These are phyloP conservation scores for Medicago arabica DNA, from an alignment of 306 rosid species.

Conservation along the genomic window DNA sequence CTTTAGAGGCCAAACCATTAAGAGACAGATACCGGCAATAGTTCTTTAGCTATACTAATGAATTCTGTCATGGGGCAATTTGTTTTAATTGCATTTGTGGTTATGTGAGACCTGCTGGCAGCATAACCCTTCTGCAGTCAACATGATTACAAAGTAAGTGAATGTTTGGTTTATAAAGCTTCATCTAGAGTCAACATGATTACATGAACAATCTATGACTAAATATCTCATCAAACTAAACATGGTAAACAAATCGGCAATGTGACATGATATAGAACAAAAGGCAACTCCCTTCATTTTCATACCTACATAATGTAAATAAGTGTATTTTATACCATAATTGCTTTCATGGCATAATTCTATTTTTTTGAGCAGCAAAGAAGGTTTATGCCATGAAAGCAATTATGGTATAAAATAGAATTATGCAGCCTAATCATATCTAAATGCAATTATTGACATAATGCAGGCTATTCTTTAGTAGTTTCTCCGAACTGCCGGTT, in stretches of 20 bases:
- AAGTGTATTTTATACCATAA: conserved; percentile 27
- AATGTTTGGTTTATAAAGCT: conserved; percentile 27
- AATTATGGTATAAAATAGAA: neutral
- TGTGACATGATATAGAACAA: neutral
- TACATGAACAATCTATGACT: conserved; percentile 26
- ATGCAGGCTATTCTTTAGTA: no score
- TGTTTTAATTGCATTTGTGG: conserved; percentile 81
- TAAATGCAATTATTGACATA: neutral
- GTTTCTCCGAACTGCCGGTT: no score
- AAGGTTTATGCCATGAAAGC: no score
- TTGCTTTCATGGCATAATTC: conserved; percentile 21
- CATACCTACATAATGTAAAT: neutral
- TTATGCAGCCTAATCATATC: conserved; percentile 5
- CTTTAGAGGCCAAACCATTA: conserved; percentile 33
- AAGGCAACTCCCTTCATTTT: neutral
- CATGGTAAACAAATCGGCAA: neutral
- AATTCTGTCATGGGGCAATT: conserved; percentile 86
- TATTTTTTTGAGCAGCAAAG: neutral
- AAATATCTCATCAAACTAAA: conserved; percentile 25
- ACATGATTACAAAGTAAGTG: conserved; percentile 22
- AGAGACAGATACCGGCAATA: conserved; percentile 41
- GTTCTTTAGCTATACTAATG: conserved; percentile 76
- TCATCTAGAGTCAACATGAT: conserved; percentile 33
- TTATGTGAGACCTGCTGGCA: conserved; percentile 88
- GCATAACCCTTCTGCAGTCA: conserved; percentile 82